Evolutionary conservation across 345 rosid species (phyloP), one percentile per base, ranked within the genome.

Genomic region (Populus davidiana): DNA sequence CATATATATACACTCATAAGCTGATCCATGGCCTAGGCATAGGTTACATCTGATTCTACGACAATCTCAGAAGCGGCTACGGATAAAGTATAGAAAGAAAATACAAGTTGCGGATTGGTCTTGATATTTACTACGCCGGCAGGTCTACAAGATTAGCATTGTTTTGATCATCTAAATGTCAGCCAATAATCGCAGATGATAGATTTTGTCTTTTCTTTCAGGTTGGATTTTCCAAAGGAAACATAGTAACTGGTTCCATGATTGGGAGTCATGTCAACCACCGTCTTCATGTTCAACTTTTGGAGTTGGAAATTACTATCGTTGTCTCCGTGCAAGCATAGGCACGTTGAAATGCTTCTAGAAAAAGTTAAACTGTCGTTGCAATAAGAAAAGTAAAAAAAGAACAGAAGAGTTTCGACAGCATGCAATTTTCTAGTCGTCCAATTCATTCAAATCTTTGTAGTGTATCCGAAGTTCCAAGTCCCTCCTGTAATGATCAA

Each of bases 101-200:
- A 41, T 29, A 50, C 6, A 35, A 33, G 2, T 18, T 33, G 12
- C 23, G 10, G 29, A 38, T 16, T 43, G 21, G 6, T 1, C 18
- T 70, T 41, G 74, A 27, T 27, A 14, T 70, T n/a, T 63, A 71
- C 71, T n/a, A 14, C 21, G 75, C 80, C 49, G 36, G 61, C 64
- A 71, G 4, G 1, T 23, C 27, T 72, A 14, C 9, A 35, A 70
- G 41, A 67, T 56, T 59, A 61, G 43, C 61, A 65, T 31, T 43
- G 70, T 43, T 44, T 47, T 73, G 61, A 23, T 39, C 31, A 65
- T 61, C 31, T 13, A 14, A 59, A 0, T 41, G 71, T 69, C 31
- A 41, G 21, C 43, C 18, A 7, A 29, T 36, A 68, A 20, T n/a
- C 33, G 54, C 72, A n/a, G 52, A 2, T 31, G 49, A 44, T 44